Conservation (phyloP, 768 basidiomycete genomes). For the Rhizopogon vesiculosus region DNA sequence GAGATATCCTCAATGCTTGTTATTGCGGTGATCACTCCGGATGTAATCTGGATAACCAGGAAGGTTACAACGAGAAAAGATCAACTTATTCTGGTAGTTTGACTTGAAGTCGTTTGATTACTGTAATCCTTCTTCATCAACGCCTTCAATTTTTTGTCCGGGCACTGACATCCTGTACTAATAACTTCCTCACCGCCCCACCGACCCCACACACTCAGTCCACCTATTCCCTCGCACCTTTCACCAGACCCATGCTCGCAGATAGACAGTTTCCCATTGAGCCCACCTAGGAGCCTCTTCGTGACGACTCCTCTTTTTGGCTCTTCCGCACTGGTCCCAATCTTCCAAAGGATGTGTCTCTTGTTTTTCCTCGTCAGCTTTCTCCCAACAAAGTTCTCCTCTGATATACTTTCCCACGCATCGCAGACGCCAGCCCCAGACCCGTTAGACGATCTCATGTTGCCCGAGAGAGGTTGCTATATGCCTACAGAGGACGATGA, state of each 20-base stretch:
- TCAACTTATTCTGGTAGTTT: too few species aligned
- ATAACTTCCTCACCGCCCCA: constrained; percentile 20
- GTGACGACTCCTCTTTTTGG: constrained; percentile 15
- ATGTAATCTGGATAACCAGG: too few species aligned
- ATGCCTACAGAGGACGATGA: too few species aligned
- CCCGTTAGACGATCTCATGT: constrained; percentile 1
- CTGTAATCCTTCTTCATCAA: too few species aligned
- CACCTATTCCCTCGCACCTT: constrained; percentile 40
- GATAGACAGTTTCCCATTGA: constrained; percentile 32
- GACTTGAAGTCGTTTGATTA: too few species aligned
- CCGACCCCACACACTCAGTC: constrained; percentile 34
- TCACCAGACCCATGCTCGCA: constrained; percentile 45
- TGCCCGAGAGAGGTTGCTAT: too few species aligned
- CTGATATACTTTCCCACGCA: constrained; percentile 36
- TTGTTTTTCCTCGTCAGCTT: constrained; percentile 56
- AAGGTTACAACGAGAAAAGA: too few species aligned
- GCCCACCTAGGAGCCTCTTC: constrained; percentile 26
- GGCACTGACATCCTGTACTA: neutral
- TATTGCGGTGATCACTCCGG: too few species aligned
- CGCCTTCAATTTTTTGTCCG: too few species aligned
- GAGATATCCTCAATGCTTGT: too few species aligned
- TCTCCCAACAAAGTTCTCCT: constrained; percentile 71
- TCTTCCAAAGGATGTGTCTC: constrained; percentile 24
- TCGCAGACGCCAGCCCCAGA: constrained; percentile 24
- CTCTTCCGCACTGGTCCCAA: constrained; percentile 1